Evolutionary conservation across 2,329 filamentous ascomycete species (phyloP).

Genomic region (Aspergillus novofumigatus): DNA sequence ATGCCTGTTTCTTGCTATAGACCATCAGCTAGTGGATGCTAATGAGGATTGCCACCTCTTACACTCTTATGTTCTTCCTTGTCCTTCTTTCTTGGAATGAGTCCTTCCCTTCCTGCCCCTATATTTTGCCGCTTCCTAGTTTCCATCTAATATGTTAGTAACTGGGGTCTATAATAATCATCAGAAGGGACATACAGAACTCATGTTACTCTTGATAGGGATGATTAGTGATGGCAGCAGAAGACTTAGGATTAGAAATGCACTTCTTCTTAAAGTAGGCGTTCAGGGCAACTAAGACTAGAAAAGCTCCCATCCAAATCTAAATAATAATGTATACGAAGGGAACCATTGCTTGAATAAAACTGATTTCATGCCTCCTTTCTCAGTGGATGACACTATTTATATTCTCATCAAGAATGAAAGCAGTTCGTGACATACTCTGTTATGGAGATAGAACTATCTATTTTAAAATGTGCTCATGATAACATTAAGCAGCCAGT

Average conservation of each 20-base stretch:
- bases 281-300: neutral
- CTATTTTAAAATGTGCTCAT: conserved; percentile 14
- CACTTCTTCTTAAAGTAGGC: neutral
- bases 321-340: neutral
- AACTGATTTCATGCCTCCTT: neutral
- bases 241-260: neutral
- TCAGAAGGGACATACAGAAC: neutral
- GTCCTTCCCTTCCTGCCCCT: neutral
- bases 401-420: neutral
- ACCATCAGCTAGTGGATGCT: neutral
- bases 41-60: neutral
- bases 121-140: neutral
- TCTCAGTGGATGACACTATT: neutral
- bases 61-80: neutral
- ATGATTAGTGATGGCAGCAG: neutral
- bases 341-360: neutral
- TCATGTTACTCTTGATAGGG: neutral
- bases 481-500: conserved; percentile 2
- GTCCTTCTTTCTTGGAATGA: neutral
- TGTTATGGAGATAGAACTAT: conserved; percentile 4
- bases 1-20: neutral
- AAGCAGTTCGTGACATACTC: neutral
- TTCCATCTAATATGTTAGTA: neutral
- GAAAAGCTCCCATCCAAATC: neutral
- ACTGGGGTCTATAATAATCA: neutral